phyloP scores from a whole-genome alignment of 2,329 filamentous ascomycete species.

The Diaporthe humulicola region DNA sequence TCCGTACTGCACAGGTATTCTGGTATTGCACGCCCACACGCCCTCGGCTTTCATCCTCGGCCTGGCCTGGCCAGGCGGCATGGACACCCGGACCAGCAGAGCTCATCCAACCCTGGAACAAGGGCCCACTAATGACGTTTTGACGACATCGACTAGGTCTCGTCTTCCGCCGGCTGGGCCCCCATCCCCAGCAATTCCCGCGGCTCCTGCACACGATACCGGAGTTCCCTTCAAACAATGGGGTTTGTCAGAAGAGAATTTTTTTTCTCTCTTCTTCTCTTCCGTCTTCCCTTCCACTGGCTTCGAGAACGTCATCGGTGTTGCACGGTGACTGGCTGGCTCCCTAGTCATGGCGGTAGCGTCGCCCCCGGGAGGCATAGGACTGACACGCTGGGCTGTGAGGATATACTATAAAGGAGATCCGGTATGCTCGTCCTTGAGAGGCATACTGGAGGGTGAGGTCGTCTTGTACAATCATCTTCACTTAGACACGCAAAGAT shows the following conservation, averaged over 20 bases:
- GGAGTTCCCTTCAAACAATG: constrained; percentile 18
- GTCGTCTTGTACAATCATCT: background rate
- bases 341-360: constrained; percentile 8
- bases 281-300: background rate
- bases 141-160: background rate
- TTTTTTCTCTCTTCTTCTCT: background rate
- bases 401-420: constrained; percentile 3
- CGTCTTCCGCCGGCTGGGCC: background rate
- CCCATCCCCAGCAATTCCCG: constrained; percentile 8
- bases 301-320: constrained; percentile 24
- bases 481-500: background rate
- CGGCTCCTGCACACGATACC: constrained; percentile 18
- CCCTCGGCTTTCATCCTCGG: constrained; percentile 20
- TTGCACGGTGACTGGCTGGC: constrained; percentile 18
- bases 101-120: background rate
- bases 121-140: constrained; percentile 22
- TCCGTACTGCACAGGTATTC: no score
- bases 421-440: background rate
- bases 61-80: background rate
- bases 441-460: no score
- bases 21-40: no score
- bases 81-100: background rate
- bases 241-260: constrained; percentile 16
- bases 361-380: background rate
- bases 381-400: background rate